Percentiles rank a stretch among this genome's conserved stretches.
Conservation (phyloP, 2,329 filamentous ascomycete species). For the Neodidymelliopsis sp. region DNA sequence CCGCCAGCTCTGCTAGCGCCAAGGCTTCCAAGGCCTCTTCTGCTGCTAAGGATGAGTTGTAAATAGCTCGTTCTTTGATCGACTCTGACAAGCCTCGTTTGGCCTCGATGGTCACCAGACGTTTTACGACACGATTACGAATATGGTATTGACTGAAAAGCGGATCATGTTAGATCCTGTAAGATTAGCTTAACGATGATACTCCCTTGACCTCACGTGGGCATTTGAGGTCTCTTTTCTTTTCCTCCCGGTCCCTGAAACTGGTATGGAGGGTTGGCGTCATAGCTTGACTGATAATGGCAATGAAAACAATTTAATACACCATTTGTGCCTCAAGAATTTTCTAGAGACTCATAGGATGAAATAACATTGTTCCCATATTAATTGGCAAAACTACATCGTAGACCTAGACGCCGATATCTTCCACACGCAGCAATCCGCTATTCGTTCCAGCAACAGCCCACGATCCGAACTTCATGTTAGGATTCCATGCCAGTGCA, state of each 20-base stretch:
- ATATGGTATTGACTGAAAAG: slow-evolving; percentile 27
- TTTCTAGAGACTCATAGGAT: too few relatives aligned
- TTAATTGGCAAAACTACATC: too few relatives aligned
- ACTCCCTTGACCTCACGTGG: slow-evolving; percentile 30
- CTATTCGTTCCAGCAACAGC: slow-evolving; percentile 58
- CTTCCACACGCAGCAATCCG: slow-evolving; percentile 59
- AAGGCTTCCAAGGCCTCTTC: slow-evolving; percentile 34
- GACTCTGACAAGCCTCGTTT: slow-evolving; percentile 24
- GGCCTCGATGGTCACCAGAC: slow-evolving; percentile 20
- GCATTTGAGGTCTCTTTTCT: slow-evolving; percentile 25
- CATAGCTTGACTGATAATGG: slow-evolving; percentile 29
- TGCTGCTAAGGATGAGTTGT: slow-evolving; percentile 55
- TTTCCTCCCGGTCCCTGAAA: slow-evolving; percentile 19
- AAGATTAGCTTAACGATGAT: slow-evolving; percentile 36
- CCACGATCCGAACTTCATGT: slow-evolving; percentile 58
- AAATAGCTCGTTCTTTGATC: slow-evolving; percentile 24
- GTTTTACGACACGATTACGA: slow-evolving; percentile 35
- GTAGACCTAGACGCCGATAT: slow-evolving; percentile 45
- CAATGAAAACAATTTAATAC: slow-evolving; percentile 27
- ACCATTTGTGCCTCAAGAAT: too few relatives aligned
- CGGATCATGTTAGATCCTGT: slow-evolving; percentile 27
- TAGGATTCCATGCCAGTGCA: slow-evolving; percentile 60
- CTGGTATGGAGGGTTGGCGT: slow-evolving; percentile 23
- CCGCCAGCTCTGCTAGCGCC: slow-evolving; percentile 27
- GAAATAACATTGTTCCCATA: too few relatives aligned